Conservation (phyloP, 2,329 filamentous ascomycete genomes). For the Spiromastix sp. region DNA sequence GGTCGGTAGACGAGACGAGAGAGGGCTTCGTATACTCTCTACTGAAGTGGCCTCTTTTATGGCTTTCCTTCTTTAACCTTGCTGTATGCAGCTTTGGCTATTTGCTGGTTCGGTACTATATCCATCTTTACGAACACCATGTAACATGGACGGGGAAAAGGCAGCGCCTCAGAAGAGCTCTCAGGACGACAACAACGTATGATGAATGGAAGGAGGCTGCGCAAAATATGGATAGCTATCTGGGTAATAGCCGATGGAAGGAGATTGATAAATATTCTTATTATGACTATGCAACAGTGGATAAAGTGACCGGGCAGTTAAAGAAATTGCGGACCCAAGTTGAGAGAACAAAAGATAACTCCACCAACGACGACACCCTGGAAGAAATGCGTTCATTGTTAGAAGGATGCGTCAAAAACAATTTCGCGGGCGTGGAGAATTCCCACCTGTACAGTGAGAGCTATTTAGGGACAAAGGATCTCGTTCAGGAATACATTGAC, state of each 20-base stretch:
- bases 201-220: conserved; percentile 75
- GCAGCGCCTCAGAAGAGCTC: conserved; percentile 56
- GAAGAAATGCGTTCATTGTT: conserved; percentile 69
- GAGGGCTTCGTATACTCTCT: conserved; percentile 86
- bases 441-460: conserved; percentile 92
- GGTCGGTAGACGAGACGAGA: conserved; percentile 80
- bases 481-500: conserved; percentile 83
- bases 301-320: conserved; percentile 66
- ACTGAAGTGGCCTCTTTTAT: conserved; percentile 82
- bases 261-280: conserved; percentile 52
- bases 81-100: conserved; percentile 63
- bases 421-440: conserved; percentile 93
- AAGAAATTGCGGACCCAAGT: conserved; percentile 32
- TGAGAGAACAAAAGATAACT: conserved; percentile 18
- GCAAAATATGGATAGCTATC: conserved; percentile 64
- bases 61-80: conserved; percentile 74
- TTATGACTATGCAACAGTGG: conserved; percentile 81
- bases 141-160: conserved; percentile 79
- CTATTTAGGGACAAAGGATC: conserved; percentile 92
- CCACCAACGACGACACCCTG: conserved; percentile 41
- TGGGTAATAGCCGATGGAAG: conserved; percentile 56
- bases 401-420: conserved; percentile 92
- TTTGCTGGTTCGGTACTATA: conserved; percentile 73
- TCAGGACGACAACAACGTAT: conserved; percentile 66
- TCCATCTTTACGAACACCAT: conserved; percentile 84